Conservation (phyloP, 169 alveolate species). For the Eimeria praecox region DNA sequence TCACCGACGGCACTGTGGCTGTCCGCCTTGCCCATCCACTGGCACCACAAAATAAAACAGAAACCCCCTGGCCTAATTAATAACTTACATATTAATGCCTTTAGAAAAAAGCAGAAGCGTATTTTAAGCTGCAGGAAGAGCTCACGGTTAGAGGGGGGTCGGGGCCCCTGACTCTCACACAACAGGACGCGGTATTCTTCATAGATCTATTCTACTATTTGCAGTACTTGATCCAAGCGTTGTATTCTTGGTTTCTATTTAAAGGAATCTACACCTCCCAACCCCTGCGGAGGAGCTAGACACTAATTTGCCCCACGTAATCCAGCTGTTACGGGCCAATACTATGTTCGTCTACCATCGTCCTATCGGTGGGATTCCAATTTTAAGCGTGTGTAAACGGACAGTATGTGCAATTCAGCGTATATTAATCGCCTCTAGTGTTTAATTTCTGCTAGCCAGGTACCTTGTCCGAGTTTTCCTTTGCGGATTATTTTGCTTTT, state of each 20-base stretch:
- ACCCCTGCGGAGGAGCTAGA: not conserved
- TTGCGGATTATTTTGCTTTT: no score
- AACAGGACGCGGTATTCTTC: not conserved
- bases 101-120: not conserved
- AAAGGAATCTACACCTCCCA: not conserved
- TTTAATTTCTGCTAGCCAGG: not conserved
- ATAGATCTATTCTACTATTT: not conserved
- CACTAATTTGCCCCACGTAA: not conserved
- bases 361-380: no score
- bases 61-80: not conserved
- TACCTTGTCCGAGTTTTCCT: not conserved
- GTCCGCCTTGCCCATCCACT: not conserved
- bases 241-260: not conserved
- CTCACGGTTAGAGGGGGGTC: not conserved
- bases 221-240: not conserved
- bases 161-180: not conserved
- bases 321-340: not conserved
- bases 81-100: not conserved
- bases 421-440: not conserved
- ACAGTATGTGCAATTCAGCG: not conserved
- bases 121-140: not conserved
- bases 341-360: not conserved
- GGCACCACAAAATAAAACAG: not conserved
- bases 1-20: not conserved
- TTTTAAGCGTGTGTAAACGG: not conserved